Percentiles rank a stretch among this genome's conserved stretches.
phyloP scores from a whole-genome alignment of 331 rosid species.

The Phaseolus coccineus region DNA sequence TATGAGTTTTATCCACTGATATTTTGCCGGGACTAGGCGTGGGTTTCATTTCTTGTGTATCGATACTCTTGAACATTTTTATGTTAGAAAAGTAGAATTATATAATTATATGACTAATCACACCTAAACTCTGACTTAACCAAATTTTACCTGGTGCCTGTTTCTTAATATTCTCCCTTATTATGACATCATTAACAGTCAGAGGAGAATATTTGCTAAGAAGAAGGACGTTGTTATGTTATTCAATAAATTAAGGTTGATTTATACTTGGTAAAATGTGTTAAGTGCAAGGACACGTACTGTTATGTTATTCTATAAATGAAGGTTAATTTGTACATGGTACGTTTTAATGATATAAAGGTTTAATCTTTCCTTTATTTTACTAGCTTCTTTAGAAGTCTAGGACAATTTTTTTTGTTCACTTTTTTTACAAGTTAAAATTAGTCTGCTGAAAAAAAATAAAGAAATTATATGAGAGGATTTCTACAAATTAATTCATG shows the following conservation, averaged over 20 bases:
- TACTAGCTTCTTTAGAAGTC: no score
- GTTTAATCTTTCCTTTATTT: background rate
- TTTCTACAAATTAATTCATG: no score
- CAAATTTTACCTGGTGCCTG: background rate
- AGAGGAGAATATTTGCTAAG: background rate
- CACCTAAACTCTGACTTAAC: background rate
- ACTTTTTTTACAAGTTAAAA: no score
- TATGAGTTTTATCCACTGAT: no score
- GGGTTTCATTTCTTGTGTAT: background rate
- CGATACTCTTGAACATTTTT: background rate
- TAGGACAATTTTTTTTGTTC: no score
- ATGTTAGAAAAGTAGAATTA: background rate
- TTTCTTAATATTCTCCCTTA: background rate
- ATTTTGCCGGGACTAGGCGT: background rate
- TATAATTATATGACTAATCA: background rate
- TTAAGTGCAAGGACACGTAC: background rate
- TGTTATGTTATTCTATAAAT: background rate
- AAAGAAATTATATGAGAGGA: no score
- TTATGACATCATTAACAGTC: background rate
- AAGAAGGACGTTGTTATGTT: background rate
- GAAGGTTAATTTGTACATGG: background rate
- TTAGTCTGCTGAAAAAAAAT: no score
- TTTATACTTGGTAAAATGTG: no score
- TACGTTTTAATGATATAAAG: no score
- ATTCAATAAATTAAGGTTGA: background rate